These are phyloP conservation scores for Ogataea hybrid DNA, from an alignment of 1,139 yeast species.

Conservation along the genomic window DNA sequence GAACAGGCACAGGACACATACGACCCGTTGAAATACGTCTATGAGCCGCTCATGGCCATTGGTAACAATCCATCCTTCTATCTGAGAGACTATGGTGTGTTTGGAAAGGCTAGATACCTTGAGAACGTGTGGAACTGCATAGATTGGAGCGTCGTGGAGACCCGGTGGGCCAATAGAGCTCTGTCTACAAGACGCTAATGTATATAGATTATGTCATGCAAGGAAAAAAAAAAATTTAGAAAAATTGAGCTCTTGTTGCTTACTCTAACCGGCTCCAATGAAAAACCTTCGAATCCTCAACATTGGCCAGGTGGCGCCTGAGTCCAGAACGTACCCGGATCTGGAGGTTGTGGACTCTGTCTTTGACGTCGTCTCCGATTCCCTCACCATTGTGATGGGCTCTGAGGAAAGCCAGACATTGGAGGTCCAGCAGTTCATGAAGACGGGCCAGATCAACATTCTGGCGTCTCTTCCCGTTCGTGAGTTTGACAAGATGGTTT, in stretches of 20 bases:
- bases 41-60: conserved; percentile 63
- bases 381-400: conserved; percentile 65
- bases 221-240: conserved; percentile 4
- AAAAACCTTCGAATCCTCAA: conserved; percentile 51
- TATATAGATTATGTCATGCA: conserved; percentile 11
- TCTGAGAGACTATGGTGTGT: conserved; percentile 71
- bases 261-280: conserved; percentile 33
- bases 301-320: conserved; percentile 45
- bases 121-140: conserved; percentile 71
- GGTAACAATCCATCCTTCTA: conserved; percentile 72
- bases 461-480: conserved; percentile 57
- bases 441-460: conserved; percentile 51
- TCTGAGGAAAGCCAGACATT: conserved; percentile 57
- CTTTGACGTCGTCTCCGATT: conserved; percentile 76
- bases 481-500: conserved; percentile 38
- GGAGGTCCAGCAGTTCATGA: conserved; percentile 60
- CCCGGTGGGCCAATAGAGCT: conserved; percentile 39
- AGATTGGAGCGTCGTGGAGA: conserved; percentile 64
- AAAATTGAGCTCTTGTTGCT: neutral
- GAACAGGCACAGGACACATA: conserved; percentile 34
- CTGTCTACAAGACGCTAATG: conserved; percentile 3
- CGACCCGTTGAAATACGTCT: conserved; percentile 31
- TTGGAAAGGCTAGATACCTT: conserved; percentile 64
- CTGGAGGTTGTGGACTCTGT: conserved; percentile 54
- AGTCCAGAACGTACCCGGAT: conserved; percentile 59